Conservation (phyloP, 129 eudicot genomes). For the Silybum marianum region DNA sequence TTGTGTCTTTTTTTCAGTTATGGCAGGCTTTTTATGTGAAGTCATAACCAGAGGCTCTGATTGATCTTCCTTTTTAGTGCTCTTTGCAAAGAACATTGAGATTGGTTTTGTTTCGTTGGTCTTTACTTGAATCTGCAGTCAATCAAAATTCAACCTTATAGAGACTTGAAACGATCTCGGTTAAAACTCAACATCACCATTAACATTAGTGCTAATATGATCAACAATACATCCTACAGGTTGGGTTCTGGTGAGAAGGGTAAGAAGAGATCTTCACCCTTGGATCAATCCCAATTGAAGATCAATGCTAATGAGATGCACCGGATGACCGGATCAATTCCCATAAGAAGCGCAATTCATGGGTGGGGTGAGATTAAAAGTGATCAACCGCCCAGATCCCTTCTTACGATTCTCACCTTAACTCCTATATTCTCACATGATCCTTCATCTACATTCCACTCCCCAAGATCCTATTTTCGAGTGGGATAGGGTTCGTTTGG, state of each 20-base stretch:
- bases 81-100: conserved; percentile 73
- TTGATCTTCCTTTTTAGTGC: conserved; percentile 25
- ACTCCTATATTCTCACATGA: no score
- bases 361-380: no score
- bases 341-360: no score
- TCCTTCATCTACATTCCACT: not conserved
- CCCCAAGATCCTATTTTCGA: not conserved
- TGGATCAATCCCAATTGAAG: no score
- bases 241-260: no score
- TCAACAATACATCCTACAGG: not conserved
- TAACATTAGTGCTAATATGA: not conserved
- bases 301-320: no score
- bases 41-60: conserved; percentile 22
- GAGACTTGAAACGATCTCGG: not conserved
- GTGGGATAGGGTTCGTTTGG: not conserved
- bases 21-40: conserved; percentile 10
- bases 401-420: no score
- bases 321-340: no score
- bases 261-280: no score
- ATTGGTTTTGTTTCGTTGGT: conserved; percentile 65
- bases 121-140: conserved; percentile 68
- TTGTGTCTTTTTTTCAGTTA: conserved; percentile 35
- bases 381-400: no score
- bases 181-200: not conserved
- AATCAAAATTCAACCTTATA: not conserved